Base-by-base conservation (phyloP, 2,329 filamentous ascomycete genomes). In the Fusarium nurragi region DNA sequence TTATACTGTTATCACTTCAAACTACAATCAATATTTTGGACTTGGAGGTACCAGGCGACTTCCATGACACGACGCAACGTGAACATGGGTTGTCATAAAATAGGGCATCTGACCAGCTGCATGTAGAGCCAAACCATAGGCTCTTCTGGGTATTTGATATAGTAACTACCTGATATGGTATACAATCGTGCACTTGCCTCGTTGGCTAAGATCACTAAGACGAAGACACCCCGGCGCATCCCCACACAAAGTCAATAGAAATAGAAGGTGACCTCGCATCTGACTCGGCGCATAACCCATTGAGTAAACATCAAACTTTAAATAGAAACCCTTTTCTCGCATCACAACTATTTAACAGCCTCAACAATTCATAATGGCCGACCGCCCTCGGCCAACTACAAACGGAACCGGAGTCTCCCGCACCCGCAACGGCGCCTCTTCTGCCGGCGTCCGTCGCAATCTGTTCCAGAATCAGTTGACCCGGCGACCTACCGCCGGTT, bases 401-500 rank as follows among this genome's bases (percentile, higher is more conserved):
- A 72, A 65, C 46, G 63, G 67, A 21, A 44, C 32, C 30, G 62
- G 54, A 19, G 45, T 70, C 23, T 65, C 67, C 4, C 58, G 50
- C 44, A 45, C 60, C 34, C 65, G 60, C 36, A 68, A 65, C 45
- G 60, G 60, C 53, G 61, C 64, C 53, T 52, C 68, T 40, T 59
- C 66, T 23, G 47, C 67, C 22, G 64, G 69, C 48, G 71, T 74
- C 51, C 74, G 73, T 51, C 72, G 69, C 63, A 88, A 87, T 75
- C 80, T 88, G 51, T 88, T 89, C 76, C 86, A 87, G 71, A 81
- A 80, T 75, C 82, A 87, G 60, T 80, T 88, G 54, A 85, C 83
- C 46, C 81, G 85, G 30, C 83, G 85, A 23, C 83, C 85, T n/a
- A 84, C 85, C 5, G 79, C 79, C 16, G 70, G 73, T 34, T 76